Evolutionary conservation across 108 stramenopile genomes (phyloP).

Genomic region (Hondaea fermentalgiana): DNA sequence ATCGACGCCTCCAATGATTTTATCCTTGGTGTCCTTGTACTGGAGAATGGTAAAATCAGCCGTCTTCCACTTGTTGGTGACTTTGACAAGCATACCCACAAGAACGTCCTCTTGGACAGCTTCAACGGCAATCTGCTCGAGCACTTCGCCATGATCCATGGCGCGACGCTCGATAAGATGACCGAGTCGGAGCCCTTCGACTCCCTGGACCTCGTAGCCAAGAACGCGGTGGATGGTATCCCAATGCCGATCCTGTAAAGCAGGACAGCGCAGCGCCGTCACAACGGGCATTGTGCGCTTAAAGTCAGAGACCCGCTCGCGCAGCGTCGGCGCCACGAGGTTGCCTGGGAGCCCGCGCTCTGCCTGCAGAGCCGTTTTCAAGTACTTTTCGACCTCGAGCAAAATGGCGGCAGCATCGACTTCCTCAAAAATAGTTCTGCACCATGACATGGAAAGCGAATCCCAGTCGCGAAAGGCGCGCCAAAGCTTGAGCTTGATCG

Average conservation of each 20-base stretch:
- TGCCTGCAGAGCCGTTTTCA: constrained; percentile 26
- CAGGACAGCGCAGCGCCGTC: constrained; percentile 26
- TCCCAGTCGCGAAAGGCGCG: constrained; percentile 20
- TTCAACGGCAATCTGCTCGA: constrained; percentile 25
- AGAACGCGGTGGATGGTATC: constrained; percentile 22
- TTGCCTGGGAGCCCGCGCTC: constrained; percentile 28
- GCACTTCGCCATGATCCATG: constrained; percentile 23
- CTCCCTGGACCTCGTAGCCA: constrained; percentile 1
- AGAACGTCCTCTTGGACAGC: constrained; percentile 38
- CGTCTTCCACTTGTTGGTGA: constrained; percentile 32
- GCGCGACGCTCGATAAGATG: not conserved
- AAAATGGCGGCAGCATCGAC: constrained; percentile 34
- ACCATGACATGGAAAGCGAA: constrained; percentile 16
- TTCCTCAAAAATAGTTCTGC: constrained; percentile 1
- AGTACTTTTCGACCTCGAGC: constrained; percentile 26
- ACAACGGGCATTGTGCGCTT: constrained; percentile 34
- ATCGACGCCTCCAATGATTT: constrained; percentile 36
- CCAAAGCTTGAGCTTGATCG: constrained; percentile 33
- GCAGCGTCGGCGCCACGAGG: constrained; percentile 25
- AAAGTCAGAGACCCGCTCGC: constrained; percentile 27
- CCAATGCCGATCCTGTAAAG: constrained; percentile 31
- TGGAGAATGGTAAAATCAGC: constrained; percentile 24
- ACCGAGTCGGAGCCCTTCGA: not conserved
- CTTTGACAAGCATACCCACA: not conserved
- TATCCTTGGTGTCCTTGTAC: constrained; percentile 32